phyloP scores from a whole-genome alignment of 805 yeast genomes.

The Metschnikowia reukaufii region DNA sequence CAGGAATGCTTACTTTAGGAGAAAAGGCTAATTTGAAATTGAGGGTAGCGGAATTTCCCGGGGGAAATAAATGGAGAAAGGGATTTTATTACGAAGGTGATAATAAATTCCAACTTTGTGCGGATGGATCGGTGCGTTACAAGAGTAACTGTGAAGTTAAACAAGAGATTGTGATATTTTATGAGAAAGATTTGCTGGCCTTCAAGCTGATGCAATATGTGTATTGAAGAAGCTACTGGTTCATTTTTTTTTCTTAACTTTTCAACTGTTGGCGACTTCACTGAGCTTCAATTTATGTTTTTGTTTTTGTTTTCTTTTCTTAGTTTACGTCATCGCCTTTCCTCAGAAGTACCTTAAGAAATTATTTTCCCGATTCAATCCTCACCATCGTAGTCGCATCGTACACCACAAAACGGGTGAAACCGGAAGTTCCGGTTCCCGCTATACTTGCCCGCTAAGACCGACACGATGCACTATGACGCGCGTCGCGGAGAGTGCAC shows the following conservation, averaged over 20 bases:
- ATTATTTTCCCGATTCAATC: too few relatives aligned
- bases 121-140: neutral
- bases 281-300: too few relatives aligned
- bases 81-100: neutral
- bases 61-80: neutral
- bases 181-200: neutral
- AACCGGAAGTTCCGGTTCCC: too few relatives aligned
- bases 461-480: neutral
- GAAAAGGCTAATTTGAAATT: neutral
- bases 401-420: too few relatives aligned
- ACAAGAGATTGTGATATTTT: neutral
- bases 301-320: too few relatives aligned
- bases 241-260: too few relatives aligned
- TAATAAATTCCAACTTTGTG: neutral
- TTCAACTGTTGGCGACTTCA: too few relatives aligned
- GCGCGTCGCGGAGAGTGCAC: neutral
- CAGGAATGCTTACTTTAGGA: neutral
- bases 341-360: too few relatives aligned
- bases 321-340: too few relatives aligned
- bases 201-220: neutral
- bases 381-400: too few relatives aligned
- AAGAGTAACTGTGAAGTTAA: neutral
- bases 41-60: neutral
- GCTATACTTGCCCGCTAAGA: neutral
- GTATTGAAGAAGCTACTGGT: too few relatives aligned